Evolutionary conservation across 1,284 basidiomycete genomes (phyloP), one percentile per base, ranked within the genome.

Genomic region (Malassezia brasiliensis): DNA sequence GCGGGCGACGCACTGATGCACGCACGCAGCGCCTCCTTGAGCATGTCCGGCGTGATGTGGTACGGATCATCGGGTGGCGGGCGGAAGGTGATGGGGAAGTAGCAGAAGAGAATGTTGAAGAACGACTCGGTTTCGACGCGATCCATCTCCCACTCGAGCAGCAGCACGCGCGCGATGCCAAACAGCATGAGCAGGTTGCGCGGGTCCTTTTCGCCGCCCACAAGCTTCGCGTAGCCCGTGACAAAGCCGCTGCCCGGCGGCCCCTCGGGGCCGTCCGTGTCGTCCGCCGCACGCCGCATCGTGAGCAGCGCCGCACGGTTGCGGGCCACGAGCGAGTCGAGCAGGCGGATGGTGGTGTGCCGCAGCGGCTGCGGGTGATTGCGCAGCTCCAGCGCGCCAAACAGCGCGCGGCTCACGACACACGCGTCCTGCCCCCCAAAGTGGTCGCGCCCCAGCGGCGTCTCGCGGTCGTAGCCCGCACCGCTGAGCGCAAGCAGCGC

Each of bases 31-130:
- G 85, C 80, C 36, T 77, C 66, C 67, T 86, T 87, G 34, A 99
- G 81, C 69, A 96, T 87, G 40, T 93, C 88, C 0, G 87, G 81
- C 1, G 85, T 87, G 61, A 98, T 94, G 7, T 87, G 87, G 74
- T 93, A 93, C 3, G 90, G 89, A 69, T 96, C 91, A 65, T 91
- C 86, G 0, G 90, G 87, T 6, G 91, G 90, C 11, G 91, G 90
- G 50, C 87, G 83, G 78, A 96, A 99, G 0, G 90, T 90, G 64
- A 99, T 98, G 1, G 94, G 94, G 77, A 96, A 99, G 77, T 99
- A 99, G 76, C 94, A 98, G 76, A 91, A 98, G 0, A 86, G 87
- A 68, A 96, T 84, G 70, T 98, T 89, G 77, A 94, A 98, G 56
- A 98, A 79, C 54, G 85, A 82, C 51, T 67, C 69, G 8, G 96